These are phyloP conservation scores for Colletotrichum sublineola DNA, from an alignment of 2,329 filamentous ascomycete genomes.

Conservation along the genomic window DNA sequence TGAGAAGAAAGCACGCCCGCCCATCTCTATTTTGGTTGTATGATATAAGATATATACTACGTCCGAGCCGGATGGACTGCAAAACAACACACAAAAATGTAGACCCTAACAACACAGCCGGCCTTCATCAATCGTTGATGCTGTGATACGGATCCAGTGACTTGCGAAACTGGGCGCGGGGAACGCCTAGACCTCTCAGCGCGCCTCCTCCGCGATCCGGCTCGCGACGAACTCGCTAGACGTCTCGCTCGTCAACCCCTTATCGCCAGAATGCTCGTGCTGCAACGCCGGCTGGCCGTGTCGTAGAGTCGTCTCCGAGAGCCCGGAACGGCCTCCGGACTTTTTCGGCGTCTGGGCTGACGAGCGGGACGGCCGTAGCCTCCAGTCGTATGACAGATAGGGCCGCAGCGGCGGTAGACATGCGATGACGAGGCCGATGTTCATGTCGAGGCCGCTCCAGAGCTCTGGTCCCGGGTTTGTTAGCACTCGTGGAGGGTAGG, in stretches of 20 bases:
- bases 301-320: background rate
- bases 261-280: too few relatives aligned
- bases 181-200: background rate
- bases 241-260: background rate
- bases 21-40: background rate
- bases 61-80: background rate
- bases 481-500: background rate
- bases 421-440: background rate
- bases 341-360: background rate
- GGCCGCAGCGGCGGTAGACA: slow-evolving; percentile 14
- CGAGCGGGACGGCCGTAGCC: background rate
- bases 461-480: background rate
- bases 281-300: background rate
- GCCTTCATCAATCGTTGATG: background rate
- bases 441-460: background rate
- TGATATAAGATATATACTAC: background rate
- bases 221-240: background rate
- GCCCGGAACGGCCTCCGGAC: background rate
- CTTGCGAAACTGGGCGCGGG: background rate
- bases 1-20: background rate
- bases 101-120: background rate
- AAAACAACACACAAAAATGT: background rate
- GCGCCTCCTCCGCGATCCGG: background rate
- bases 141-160: too few relatives aligned
- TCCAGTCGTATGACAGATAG: background rate